Evolutionary conservation across 805 yeast species (phyloP).

Genomic region (Myxozyma monticola): DNA sequence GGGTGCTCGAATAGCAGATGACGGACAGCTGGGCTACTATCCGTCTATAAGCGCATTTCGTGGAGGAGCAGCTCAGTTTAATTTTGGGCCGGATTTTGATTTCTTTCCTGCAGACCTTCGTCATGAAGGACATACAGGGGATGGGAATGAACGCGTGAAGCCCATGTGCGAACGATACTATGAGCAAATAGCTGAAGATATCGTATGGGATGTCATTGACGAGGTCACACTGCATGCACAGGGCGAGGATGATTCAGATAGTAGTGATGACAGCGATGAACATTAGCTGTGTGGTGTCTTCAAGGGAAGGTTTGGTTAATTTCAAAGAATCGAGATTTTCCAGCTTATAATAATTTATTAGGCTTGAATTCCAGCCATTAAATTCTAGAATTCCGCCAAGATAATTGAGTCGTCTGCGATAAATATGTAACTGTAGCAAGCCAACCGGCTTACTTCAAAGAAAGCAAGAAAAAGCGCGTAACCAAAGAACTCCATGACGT

Average conservation of each 20-base stretch:
- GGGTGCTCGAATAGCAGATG: conserved; percentile 50
- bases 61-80: conserved; percentile 71
- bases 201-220: conserved; percentile 79
- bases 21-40: conserved; percentile 84
- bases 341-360: no score
- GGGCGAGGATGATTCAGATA: not conserved
- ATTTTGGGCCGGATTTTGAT: conserved; percentile 66
- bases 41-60: conserved; percentile 84
- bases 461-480: no score
- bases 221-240: conserved; percentile 67
- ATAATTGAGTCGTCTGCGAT: no score
- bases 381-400: no score
- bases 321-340: no score
- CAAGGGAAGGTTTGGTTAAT: no score
- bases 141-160: conserved; percentile 38
- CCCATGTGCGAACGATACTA: conserved; percentile 62
- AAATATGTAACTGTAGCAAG: no score
- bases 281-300: no score
- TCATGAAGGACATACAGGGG: conserved; percentile 20
- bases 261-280: not conserved
- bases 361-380: no score
- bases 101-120: conserved; percentile 42
- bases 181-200: conserved; percentile 75
- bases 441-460: no score
- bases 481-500: no score